phyloP scores from a whole-genome alignment of 345 rosid species.

The Gossypium longicalyx region DNA sequence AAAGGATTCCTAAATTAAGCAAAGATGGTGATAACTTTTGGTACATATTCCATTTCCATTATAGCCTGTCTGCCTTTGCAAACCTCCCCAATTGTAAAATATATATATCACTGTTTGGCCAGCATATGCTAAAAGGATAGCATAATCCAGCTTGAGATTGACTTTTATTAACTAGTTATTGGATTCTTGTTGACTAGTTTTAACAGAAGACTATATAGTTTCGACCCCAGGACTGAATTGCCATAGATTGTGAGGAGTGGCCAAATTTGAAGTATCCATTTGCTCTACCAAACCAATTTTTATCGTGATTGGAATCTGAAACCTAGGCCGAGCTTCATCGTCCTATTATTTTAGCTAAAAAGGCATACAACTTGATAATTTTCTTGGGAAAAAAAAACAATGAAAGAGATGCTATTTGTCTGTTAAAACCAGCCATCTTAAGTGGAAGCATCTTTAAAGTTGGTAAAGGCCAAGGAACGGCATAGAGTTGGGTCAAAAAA shows the following conservation, averaged over 20 bases:
- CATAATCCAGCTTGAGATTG: background rate
- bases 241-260: too few relatives aligned
- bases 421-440: background rate
- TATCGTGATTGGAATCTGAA: background rate
- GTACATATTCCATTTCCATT: background rate
- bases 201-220: background rate
- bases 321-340: background rate
- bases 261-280: background rate
- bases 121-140: background rate
- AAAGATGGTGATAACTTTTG: background rate
- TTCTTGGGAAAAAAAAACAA: background rate
- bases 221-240: background rate
- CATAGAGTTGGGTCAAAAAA: background rate
- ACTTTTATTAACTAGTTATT: background rate
- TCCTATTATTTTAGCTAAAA: background rate
- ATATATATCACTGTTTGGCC: background rate
- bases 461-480: background rate
- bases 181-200: background rate
- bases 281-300: background rate
- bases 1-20: background rate
- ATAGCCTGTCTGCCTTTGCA: background rate
- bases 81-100: background rate
- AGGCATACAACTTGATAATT: background rate
- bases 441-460: slow-evolving; percentile 2
- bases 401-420: background rate